These are phyloP conservation scores for Eucommia ulmoides DNA, from an alignment of 257 asterid species.

Conservation along the genomic window DNA sequence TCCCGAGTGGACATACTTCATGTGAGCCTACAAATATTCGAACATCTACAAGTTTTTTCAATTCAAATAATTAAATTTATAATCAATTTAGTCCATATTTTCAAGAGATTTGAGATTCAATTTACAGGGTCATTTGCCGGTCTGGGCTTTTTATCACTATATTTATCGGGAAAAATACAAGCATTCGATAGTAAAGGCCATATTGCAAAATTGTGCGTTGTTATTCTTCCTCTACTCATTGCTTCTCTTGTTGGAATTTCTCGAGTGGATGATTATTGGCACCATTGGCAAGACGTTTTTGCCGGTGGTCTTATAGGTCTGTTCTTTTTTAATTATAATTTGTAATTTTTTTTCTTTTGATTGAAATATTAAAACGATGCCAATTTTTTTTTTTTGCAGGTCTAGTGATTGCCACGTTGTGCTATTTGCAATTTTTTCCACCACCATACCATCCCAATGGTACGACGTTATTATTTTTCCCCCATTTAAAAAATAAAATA, in stretches of 20 bases:
- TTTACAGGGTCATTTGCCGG: slow-evolving; percentile 74
- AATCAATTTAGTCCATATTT: not conserved
- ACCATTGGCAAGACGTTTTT: slow-evolving; percentile 91
- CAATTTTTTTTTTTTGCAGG: slow-evolving; percentile 48
- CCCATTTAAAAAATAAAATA: too few species aligned
- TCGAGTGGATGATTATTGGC: slow-evolving; percentile 78
- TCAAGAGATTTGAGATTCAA: not conserved
- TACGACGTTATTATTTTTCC: slow-evolving; percentile 14
- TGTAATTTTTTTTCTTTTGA: too few species aligned
- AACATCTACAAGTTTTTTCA: not conserved
- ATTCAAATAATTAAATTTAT: too few species aligned
- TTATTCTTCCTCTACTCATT: slow-evolving; percentile 48
- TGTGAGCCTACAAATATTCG: slow-evolving; percentile 31
- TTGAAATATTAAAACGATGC: too few species aligned
- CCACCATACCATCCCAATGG: slow-evolving; percentile 70
- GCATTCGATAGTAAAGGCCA: slow-evolving; percentile 67
- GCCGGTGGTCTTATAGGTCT: slow-evolving; percentile 75
- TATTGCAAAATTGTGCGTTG: slow-evolving; percentile 61
- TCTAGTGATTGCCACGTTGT: slow-evolving; percentile 44
- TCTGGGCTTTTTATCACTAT: slow-evolving; percentile 69
- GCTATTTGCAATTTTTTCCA: slow-evolving; percentile 88
- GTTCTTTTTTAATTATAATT: too few species aligned
- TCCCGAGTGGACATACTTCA: slow-evolving; percentile 92
- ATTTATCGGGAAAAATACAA: slow-evolving; percentile 66
- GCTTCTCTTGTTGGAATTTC: slow-evolving; percentile 62